These are phyloP conservation scores for Mycena albidolilacea DNA, from an alignment of 768 basidiomycete genomes.

Conservation along the genomic window DNA sequence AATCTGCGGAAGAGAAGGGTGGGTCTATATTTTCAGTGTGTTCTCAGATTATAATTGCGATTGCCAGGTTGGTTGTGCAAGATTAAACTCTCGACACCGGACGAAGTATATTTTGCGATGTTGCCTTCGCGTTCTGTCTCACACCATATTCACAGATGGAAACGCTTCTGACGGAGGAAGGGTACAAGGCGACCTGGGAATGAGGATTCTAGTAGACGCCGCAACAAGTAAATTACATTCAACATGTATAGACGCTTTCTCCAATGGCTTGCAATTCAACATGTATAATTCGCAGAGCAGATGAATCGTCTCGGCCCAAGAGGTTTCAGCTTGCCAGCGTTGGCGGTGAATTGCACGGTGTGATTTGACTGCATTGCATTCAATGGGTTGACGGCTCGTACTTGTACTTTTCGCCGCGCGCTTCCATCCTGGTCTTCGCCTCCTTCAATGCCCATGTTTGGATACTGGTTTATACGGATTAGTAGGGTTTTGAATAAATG, in stretches of 20 bases:
- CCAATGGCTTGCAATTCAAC: neutral
- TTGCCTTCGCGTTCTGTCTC: neutral
- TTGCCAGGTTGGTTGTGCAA: slow-evolving; percentile 94
- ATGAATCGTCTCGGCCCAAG: neutral
- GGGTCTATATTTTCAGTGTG: slow-evolving; percentile 37
- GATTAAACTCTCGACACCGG: slow-evolving; percentile 83
- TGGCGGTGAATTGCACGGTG: too few relatives aligned
- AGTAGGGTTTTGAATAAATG: neutral
- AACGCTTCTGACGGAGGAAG: slow-evolving; percentile 77
- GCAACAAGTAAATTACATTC: slow-evolving; percentile 27
- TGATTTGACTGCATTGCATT: slow-evolving; percentile 40
- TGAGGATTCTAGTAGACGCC: slow-evolving; percentile 3
- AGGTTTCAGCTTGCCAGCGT: neutral
- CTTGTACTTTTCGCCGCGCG: slow-evolving; percentile 90
- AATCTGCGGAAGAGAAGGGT: slow-evolving; percentile 89
- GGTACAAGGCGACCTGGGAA: slow-evolving; percentile 70
- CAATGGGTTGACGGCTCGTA: slow-evolving; percentile 71
- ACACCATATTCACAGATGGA: slow-evolving; percentile 66
- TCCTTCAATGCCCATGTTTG: slow-evolving; percentile 94
- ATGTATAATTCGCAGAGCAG: slow-evolving; percentile 31
- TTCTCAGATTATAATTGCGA: slow-evolving; percentile 2
- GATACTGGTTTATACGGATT: slow-evolving; percentile 66
- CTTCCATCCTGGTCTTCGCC: slow-evolving; percentile 92
- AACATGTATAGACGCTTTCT: slow-evolving; percentile 23
- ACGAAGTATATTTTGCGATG: slow-evolving; percentile 69